Conservation (phyloP, 2,329 filamentous ascomycete species). For the Alternaria ethzedia region DNA sequence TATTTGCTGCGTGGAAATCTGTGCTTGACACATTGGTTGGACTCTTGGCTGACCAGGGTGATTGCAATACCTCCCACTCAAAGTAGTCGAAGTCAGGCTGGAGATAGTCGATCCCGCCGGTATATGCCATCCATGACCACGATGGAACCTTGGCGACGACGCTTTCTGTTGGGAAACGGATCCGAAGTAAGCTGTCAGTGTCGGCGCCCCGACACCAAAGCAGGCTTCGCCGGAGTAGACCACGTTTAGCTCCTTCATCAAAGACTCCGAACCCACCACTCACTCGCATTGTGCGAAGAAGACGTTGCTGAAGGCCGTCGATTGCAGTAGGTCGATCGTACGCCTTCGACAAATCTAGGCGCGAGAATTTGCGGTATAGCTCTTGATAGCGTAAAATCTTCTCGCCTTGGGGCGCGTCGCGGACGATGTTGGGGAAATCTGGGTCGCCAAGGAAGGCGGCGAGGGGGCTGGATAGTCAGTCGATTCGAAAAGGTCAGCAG, state of each 20-base stretch:
- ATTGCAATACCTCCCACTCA: slow-evolving; percentile 20
- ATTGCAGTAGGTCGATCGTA: slow-evolving; percentile 43
- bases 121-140: slow-evolving; percentile 26
- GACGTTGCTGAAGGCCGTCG: slow-evolving; percentile 39
- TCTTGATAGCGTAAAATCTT: slow-evolving; percentile 11
- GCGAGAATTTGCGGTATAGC: slow-evolving; percentile 33
- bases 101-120: slow-evolving; percentile 24
- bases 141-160: slow-evolving; percentile 5
- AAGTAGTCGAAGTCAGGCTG: slow-evolving; percentile 3
- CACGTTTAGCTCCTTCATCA: slow-evolving; percentile 13
- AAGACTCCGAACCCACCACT: slow-evolving; percentile 43
- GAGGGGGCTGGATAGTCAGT: too few relatives aligned
- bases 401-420: slow-evolving; percentile 4
- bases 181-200: not conserved
- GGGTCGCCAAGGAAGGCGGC: slow-evolving; percentile 35
- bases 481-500: too few relatives aligned
- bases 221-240: slow-evolving; percentile 15
- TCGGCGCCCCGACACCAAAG: slow-evolving; percentile 9
- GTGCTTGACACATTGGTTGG: not conserved
- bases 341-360: slow-evolving; percentile 24
- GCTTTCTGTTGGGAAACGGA: not conserved
- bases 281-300: slow-evolving; percentile 25
- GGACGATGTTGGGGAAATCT: slow-evolving; percentile 18
- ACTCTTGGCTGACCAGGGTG: not conserved
- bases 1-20: not conserved